Evolutionary conservation across 495 filamentous ascomycete species (phyloP), one percentile per base, ranked within the genome.

Genomic region (Saxophila tyrrhenica): DNA sequence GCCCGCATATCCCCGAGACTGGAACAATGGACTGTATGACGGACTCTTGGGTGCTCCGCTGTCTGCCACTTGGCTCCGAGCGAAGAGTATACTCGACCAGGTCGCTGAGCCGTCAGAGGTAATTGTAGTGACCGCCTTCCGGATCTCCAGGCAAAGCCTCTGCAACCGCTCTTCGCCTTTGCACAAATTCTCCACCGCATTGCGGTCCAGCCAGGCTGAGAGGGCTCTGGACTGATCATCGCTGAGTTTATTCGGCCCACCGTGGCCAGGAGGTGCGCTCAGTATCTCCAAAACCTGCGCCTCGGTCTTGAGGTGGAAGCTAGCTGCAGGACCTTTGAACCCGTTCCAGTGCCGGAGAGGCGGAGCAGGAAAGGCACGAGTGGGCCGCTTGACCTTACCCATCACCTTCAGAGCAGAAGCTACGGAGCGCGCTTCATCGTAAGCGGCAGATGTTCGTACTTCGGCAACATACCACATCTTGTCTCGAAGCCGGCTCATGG

Each of bases 391-490:
- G 11, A 79, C 70, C 58, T 75, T 80, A n/a, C 79, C 83, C 92
- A 98, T 98, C n/a, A 82, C 86, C 66, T 90, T 92, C 44, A 98
- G 70, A 25, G 92, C 92, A 53, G 83, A 75, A 11, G 89, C 86
- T 11, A 98, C 83, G 65, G 91, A 84, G 55, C 83, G 82, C 21
- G 89, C 89, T 65, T 94, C 86, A 55, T 94, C 91, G 62, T 95
- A 98, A 1, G 80, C 77, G 41, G 80, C 87, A 17, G 91, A 96
- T 62, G 95, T 91, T 52, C 85, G 83, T 42, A 97, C 92, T 67
- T 97, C 92, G 5, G 90, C 94, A 59, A 92, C 86, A 67, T 95
- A 98, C 92, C 92, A 98, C 87, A 95, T 95, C 74, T 97, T 97
- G 67, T 94, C 85, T 41, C 92, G 78, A 19, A 91, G 70, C 21